A percentile compares a stretch with the other conserved stretches of the same genome.
Evolutionary conservation across 176 grass and related monocot genomes (phyloP).

Genomic region (Coix lacrymajobi): DNA sequence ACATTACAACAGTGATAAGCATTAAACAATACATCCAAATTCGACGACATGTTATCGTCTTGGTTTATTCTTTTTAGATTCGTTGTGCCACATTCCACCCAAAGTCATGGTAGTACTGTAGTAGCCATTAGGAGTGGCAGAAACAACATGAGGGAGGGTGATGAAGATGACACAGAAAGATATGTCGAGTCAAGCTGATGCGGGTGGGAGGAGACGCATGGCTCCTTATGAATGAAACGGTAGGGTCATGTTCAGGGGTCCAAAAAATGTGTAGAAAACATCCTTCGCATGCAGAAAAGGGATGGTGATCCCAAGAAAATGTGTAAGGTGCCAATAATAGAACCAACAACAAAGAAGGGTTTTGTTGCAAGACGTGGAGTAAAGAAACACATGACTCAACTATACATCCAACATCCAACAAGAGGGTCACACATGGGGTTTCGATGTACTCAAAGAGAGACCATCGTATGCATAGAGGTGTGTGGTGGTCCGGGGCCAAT

Average conservation of each 20-base stretch:
- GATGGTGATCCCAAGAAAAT: neutral
- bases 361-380: neutral
- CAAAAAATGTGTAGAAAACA: neutral
- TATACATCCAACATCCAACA: neutral
- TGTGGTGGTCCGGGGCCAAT: too few species aligned
- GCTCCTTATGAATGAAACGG: neutral
- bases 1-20: neutral
- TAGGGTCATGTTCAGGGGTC: neutral
- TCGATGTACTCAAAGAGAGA: too few species aligned
- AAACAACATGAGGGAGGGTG: neutral
- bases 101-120: neutral
- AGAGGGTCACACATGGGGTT: neutral
- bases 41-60: neutral
- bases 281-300: neutral
- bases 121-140: neutral
- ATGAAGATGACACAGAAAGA: neutral
- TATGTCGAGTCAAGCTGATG: neutral
- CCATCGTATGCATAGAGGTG: too few species aligned
- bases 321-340: neutral
- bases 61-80: neutral
- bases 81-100: neutral
- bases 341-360: neutral
- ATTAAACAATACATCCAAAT: neutral
- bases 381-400: neutral
- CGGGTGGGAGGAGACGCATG: neutral